Evolutionary conservation across 2,329 filamentous ascomycete genomes (phyloP).

Genomic region (Fusarium sp.): DNA sequence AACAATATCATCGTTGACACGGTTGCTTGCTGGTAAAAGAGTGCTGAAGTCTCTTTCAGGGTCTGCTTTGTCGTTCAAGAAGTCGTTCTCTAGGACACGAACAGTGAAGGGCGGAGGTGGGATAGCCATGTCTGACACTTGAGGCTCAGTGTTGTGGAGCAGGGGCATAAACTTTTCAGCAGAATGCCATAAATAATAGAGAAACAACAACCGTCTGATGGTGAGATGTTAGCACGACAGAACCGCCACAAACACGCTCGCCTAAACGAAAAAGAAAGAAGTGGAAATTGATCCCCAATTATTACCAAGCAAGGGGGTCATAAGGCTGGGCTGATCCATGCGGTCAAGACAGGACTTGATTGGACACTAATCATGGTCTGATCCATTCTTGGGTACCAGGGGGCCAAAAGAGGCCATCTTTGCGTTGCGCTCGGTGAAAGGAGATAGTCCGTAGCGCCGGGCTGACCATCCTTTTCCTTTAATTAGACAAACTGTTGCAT

Average conservation of each 20-base stretch:
- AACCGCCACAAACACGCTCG: neutral
- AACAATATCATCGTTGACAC: constrained; percentile 36
- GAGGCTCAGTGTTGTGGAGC: neutral
- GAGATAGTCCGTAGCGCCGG: neutral
- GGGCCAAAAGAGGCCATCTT: too few species aligned
- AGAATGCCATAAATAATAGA: constrained; percentile 6
- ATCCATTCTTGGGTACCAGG: neutral
- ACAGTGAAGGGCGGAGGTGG: constrained; percentile 34
- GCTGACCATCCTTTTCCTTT: constrained; percentile 6
- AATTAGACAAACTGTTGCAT: neutral
- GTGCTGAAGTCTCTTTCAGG: neutral
- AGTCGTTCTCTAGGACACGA: constrained; percentile 17
- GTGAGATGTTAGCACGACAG: neutral
- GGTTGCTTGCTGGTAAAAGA: constrained; percentile 33
- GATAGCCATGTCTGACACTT: constrained; percentile 16
- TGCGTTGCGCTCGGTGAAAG: neutral
- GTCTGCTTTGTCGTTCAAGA: neutral
- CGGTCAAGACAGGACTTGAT: neutral
- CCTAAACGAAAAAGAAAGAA: constrained; percentile 1
- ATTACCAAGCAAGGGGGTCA: constrained; percentile 32
- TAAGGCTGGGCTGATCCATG: constrained; percentile 26
- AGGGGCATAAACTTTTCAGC: neutral
- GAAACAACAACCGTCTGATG: neutral
- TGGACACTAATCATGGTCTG: constrained; percentile 5
- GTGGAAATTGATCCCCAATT: constrained; percentile 22